Base-by-base conservation (phyloP, 2,329 filamentous ascomycete genomes). In the Colletotrichum cereale region DNA sequence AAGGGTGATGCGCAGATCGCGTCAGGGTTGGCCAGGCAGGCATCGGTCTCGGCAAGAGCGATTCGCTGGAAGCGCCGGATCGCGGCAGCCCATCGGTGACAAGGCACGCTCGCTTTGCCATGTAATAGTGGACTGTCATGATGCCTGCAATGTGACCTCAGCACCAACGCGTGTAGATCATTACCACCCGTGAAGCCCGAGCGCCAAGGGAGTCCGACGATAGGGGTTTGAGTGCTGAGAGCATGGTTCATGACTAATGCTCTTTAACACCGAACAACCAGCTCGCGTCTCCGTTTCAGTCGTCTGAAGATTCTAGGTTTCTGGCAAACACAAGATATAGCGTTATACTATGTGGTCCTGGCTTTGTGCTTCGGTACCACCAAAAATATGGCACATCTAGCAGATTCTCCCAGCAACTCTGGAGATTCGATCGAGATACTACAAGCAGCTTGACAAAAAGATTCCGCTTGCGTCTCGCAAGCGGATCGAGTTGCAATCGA, bases 181-280 rank as follows among this genome's bases (percentile, higher is more conserved):
- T 47, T 47, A 24, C 44, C n/a, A 4, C 52, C 60, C 58, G 24
- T 50, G 65, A 55, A 26, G 7, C 52, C 58, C 47, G 60, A 21
- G 14, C 60, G 60, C 58, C 47, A 63, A 71, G 58, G 26, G 31
- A 31, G 42, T 48, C 31, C 18, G 38, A 60, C 53, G 53, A 60
- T 53, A 64, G 53, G 58, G 47, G 53, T 18, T 58, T 42, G 31
- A 36, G 63, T 58, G 52, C 24, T n/a, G 40, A n/a, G 53, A 60
- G 40, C 68, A 71, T 57, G 68, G 68, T 68, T 50, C 65, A 71
- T 71, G 68, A 71, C 68, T 71, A 68, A 65, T 60, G 58, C 8
- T 34, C 11, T 29, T 53, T 29, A 18, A 47, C 68, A 40, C 44
- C 42, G 16, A 26, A 26, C 64, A 52, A 68, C 26, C 58, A 52